Conservation (phyloP, 164 flowering plant species). For the Aristolochia californica region DNA sequence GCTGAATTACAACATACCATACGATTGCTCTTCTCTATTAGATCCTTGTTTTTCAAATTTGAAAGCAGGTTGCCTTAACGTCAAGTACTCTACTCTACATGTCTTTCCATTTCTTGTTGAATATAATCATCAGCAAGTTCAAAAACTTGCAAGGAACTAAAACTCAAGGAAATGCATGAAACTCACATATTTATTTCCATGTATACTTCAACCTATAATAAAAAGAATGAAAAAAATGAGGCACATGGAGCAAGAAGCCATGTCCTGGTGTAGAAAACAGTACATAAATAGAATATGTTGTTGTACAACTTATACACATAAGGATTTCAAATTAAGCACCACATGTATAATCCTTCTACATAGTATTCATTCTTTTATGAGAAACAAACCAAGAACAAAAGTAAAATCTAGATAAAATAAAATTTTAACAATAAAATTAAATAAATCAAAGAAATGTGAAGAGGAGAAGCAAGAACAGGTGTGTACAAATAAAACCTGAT, state of each 20-base stretch:
- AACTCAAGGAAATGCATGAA: slow-evolving; percentile 63
- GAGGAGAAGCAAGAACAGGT: no score
- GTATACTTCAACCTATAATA: slow-evolving; percentile 20
- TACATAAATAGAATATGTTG: not conserved
- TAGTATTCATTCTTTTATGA: not conserved
- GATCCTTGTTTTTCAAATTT: no score
- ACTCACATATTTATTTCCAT: slow-evolving; percentile 67
- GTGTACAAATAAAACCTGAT: no score
- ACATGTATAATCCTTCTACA: not conserved
- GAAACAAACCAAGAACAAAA: not conserved
- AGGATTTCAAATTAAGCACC: no score
- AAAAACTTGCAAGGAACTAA: slow-evolving; percentile 53
- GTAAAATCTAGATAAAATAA: no score
- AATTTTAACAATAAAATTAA: no score
- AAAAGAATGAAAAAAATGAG: not conserved
- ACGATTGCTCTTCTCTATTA: no score
- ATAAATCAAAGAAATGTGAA: no score
- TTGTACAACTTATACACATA: not conserved
- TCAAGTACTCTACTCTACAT: slow-evolving; percentile 37
- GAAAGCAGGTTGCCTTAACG: no score
- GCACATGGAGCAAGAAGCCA: not conserved
- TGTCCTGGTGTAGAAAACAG: not conserved
- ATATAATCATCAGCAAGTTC: slow-evolving; percentile 82
- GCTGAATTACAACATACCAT: no score
- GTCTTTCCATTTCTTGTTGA: slow-evolving; percentile 70